Evolutionary conservation across 352 stramenopile species (phyloP).

Genomic region (Phytophthora ramorum): DNA sequence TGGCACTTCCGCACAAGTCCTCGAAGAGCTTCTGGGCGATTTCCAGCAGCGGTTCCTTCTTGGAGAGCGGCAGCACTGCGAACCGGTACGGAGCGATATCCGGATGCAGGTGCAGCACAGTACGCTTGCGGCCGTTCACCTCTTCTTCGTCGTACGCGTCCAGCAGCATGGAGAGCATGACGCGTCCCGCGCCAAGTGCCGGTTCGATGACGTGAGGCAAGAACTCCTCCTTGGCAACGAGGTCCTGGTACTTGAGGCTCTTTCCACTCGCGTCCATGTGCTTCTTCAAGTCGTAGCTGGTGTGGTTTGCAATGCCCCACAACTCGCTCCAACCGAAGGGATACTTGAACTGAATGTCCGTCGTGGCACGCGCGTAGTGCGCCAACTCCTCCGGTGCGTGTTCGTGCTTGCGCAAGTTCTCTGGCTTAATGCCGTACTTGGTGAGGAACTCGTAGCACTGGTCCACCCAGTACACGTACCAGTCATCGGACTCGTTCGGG

Average conservation of each 20-base stretch:
- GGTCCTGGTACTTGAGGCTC: constrained; percentile 78
- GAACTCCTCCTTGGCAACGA: constrained; percentile 85
- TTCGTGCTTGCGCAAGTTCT: constrained; percentile 93
- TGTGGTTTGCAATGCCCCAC: constrained; percentile 96
- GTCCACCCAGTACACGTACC: constrained; percentile 93
- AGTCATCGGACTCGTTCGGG: constrained; percentile 75
- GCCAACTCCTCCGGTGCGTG: constrained; percentile 94
- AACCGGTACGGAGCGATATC: constrained; percentile 94
- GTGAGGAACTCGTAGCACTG: constrained; percentile 92
- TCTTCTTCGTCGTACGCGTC: constrained; percentile 97
- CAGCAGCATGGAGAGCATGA: constrained; percentile 94
- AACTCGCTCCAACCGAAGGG: constrained; percentile 97
- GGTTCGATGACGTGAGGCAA: constrained; percentile 96
- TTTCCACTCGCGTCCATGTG: constrained; percentile 95
- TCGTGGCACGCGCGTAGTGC: constrained; percentile 97
- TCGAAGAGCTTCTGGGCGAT: constrained; percentile 93
- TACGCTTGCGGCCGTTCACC: constrained; percentile 78
- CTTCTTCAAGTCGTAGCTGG: constrained; percentile 96
- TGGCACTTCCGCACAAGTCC: constrained; percentile 87
- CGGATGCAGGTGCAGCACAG: constrained; percentile 93
- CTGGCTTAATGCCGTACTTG: constrained; percentile 87
- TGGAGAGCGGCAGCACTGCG: constrained; percentile 94
- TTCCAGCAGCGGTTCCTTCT: constrained; percentile 94
- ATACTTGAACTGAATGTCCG: constrained; percentile 98
- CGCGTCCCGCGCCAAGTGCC: constrained; percentile 89